These are phyloP conservation scores for Nigrograna mackinnonii DNA, from an alignment of 2,329 filamentous ascomycete genomes.

Conservation along the genomic window DNA sequence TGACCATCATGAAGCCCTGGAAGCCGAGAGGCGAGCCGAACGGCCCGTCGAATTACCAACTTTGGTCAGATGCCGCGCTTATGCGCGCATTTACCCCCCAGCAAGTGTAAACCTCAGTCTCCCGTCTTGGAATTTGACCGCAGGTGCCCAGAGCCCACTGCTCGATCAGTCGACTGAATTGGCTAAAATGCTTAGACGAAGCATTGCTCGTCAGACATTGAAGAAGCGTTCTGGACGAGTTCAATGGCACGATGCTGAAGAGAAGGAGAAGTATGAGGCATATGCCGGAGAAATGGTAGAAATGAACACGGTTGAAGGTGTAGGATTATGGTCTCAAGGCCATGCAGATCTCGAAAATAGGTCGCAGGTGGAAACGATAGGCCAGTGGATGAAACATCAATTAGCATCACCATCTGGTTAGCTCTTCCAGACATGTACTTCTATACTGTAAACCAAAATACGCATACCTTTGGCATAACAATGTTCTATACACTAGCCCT, in stretches of 20 bases:
- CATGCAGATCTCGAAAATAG: constrained; percentile 8
- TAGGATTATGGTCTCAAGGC: constrained; percentile 30
- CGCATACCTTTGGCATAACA: no score
- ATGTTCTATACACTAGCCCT: no score
- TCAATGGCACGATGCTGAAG: constrained; percentile 23
- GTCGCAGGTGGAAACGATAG: constrained; percentile 18
- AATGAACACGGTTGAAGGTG: constrained; percentile 13
- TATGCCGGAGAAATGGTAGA: constrained; percentile 23
- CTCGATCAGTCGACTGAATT: constrained; percentile 47
- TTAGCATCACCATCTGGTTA: constrained; percentile 4
- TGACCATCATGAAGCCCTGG: constrained; percentile 29
- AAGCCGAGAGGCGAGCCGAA: neutral
- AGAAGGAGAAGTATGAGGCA: constrained; percentile 33
- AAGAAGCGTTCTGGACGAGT: constrained; percentile 24
- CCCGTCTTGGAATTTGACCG: constrained; percentile 45
- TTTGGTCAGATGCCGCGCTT: constrained; percentile 32
- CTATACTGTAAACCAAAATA: no score
- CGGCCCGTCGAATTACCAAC: constrained; percentile 17
- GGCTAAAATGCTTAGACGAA: constrained; percentile 41
- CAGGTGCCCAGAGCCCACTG: constrained; percentile 42
- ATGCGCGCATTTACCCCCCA: constrained; percentile 48
- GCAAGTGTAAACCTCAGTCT: constrained; percentile 42
- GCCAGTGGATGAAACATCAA: constrained; percentile 30
- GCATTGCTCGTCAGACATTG: constrained; percentile 37
- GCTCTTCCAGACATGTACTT: no score